Percentiles rank a stretch among this genome's conserved stretches.
phyloP scores from a whole-genome alignment of 1,284 basidiomycete genomes.

The Xerocomus nothofagi region DNA sequence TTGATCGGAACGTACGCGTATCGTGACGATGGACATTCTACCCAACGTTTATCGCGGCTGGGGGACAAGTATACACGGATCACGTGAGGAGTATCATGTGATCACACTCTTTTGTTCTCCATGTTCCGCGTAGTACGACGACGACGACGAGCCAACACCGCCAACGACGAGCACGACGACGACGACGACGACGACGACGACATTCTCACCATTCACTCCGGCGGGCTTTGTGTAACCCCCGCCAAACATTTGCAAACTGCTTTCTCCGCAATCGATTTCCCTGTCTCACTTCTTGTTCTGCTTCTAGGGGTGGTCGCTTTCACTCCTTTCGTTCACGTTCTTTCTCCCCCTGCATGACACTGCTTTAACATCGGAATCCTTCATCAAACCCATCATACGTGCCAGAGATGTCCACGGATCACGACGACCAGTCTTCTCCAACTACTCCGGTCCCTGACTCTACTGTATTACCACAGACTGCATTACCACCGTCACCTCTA shows the following conservation, averaged over 20 bases:
- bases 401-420: slow-evolving; percentile 31
- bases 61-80: not conserved
- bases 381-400: slow-evolving; percentile 13
- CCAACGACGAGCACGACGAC: slow-evolving; percentile 16
- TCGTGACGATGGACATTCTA: slow-evolving; percentile 68
- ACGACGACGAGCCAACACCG: slow-evolving; percentile 7
- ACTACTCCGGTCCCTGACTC: slow-evolving; percentile 19
- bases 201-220: not conserved
- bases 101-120: slow-evolving; percentile 22
- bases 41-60: not conserved
- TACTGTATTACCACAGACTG: slow-evolving; percentile 29
- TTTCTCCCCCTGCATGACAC: slow-evolving; percentile 21
- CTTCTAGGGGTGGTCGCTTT: slow-evolving; percentile 5
- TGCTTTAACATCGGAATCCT: slow-evolving; percentile 12
- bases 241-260: slow-evolving; percentile 6
- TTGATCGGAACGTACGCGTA: slow-evolving; percentile 44
- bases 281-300: slow-evolving; percentile 14
- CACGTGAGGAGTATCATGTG: slow-evolving; percentile 23
- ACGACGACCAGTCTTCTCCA: slow-evolving; percentile 21
- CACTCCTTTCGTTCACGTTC: not conserved
- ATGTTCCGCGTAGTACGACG: slow-evolving; percentile 26
- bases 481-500: slow-evolving; percentile 26
- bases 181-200: slow-evolving; percentile 15
- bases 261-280: slow-evolving; percentile 1
- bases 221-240: not conserved